These are phyloP conservation scores for Lentithecium fluviatile DNA, from an alignment of 495 filamentous ascomycete species.

Conservation along the genomic window DNA sequence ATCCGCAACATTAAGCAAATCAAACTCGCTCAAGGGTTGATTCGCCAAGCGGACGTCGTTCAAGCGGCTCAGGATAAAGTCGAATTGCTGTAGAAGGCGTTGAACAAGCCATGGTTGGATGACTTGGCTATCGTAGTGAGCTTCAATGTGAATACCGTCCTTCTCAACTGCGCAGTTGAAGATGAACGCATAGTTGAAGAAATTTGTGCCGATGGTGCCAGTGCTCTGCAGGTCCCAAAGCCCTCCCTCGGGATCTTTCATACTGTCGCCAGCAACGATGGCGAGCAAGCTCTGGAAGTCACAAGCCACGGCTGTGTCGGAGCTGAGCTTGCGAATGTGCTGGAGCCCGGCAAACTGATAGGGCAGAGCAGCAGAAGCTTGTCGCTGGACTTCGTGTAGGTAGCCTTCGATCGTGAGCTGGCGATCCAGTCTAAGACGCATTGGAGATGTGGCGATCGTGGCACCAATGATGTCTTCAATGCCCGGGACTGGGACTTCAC, in stretches of 20 bases:
- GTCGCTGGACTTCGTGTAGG: conserved; percentile 54
- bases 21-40: neutral
- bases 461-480: conserved; percentile 57
- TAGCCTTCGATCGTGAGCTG: conserved; percentile 35
- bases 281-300: conserved; percentile 61
- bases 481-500: conserved; percentile 52
- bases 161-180: conserved; percentile 26
- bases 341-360: conserved; percentile 71
- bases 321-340: conserved; percentile 62
- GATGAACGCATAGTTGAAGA: conserved; percentile 35
- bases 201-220: conserved; percentile 33
- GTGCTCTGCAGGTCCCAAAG: conserved; percentile 33
- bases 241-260: conserved; percentile 35
- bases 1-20: conserved; percentile 20
- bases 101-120: conserved; percentile 27
- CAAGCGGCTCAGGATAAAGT: conserved; percentile 17
- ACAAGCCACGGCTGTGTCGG: conserved; percentile 64
- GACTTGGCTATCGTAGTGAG: conserved; percentile 28
- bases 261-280: conserved; percentile 40
- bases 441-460: conserved; percentile 64
- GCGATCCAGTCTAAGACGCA: conserved; percentile 50
- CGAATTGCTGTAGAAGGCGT: conserved; percentile 27
- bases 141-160: conserved; percentile 22
- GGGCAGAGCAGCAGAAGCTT: conserved; percentile 53
- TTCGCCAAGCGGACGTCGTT: conserved; percentile 7